phyloP scores from a whole-genome alignment of 2,329 filamentous ascomycete genomes.

The Bimuria novae-zelandiae region DNA sequence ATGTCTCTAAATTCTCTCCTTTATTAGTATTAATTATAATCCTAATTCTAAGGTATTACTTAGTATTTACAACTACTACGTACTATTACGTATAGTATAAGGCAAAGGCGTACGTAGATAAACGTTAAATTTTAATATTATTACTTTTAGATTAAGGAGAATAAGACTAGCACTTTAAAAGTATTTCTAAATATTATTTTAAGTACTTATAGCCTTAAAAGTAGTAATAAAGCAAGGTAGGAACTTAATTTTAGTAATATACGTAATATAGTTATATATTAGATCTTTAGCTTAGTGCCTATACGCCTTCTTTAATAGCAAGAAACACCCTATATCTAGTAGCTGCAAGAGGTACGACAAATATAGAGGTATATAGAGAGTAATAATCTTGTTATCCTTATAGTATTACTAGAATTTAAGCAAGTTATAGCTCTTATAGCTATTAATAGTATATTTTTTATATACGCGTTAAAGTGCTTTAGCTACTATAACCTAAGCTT shows the following conservation, averaged over 20 bases:
- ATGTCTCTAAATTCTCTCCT: constrained; percentile 11
- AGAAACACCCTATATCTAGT: not conserved
- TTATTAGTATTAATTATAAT: constrained; percentile 17
- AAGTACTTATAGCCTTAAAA: constrained; percentile 27
- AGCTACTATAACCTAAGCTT: constrained; percentile 42
- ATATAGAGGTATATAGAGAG: not conserved
- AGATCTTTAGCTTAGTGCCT: constrained; percentile 31
- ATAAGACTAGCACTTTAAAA: constrained; percentile 39
- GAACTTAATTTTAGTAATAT: constrained; percentile 29
- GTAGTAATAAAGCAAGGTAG: constrained; percentile 28
- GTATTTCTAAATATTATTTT: constrained; percentile 33
- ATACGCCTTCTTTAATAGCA: constrained; percentile 39
- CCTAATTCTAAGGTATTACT: constrained; percentile 17
- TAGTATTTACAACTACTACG: constrained; percentile 21
- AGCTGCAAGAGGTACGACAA: not conserved
- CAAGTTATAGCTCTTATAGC: constrained; percentile 39
- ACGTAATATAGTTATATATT: constrained; percentile 30
- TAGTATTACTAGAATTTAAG: constrained; percentile 33
- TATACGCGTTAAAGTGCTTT: constrained; percentile 37
- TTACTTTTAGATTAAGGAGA: constrained; percentile 36
- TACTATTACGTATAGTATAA: constrained; percentile 11
- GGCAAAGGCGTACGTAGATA: constrained; percentile 17
- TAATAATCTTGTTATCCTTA: not conserved
- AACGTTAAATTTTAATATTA: constrained; percentile 38
- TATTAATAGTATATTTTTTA: constrained; percentile 39